Conservation (phyloP, 1,284 basidiomycete species). For the Chondrostereum purpureum region DNA sequence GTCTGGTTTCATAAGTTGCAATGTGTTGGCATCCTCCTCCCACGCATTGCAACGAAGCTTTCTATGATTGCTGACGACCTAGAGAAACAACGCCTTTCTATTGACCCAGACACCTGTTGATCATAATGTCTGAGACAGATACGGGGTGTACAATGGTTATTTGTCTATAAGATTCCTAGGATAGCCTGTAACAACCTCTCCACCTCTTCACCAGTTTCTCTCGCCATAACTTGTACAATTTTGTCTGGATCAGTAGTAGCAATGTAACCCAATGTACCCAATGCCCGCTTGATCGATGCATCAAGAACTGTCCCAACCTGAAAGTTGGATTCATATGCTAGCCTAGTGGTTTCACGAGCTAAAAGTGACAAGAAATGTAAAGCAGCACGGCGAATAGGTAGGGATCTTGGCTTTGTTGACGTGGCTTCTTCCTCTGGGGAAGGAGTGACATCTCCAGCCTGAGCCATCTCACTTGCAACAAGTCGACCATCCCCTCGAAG, state of each 20-base stretch:
- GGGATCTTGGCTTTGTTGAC: conserved; percentile 58
- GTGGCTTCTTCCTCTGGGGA: conserved; percentile 49
- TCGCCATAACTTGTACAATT: conserved; percentile 73
- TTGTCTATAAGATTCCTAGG: conserved; percentile 36
- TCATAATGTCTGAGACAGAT: conserved; percentile 77
- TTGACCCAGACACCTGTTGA: conserved; percentile 72
- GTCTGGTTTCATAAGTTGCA: conserved; percentile 1
- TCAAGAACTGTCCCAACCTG: conserved; percentile 24
- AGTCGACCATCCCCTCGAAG: conserved; percentile 63
- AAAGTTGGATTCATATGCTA: conserved; percentile 37
- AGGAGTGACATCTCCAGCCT: conserved; percentile 16
- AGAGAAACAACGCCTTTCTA: conserved; percentile 55
- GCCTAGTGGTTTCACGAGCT: conserved; percentile 44
- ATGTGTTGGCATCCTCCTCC: conserved; percentile 10
- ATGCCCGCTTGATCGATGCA: conserved; percentile 45
- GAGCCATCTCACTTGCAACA: conserved; percentile 67
- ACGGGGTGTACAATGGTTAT: conserved; percentile 65
- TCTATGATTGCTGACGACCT: conserved; percentile 30
- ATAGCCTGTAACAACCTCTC: conserved; percentile 43
- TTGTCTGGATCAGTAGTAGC: conserved; percentile 67
- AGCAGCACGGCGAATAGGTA: conserved; percentile 76
- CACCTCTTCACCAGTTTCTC: conserved; percentile 58
- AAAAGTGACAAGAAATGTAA: conserved; percentile 72
- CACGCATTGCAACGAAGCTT: conserved; percentile 6
- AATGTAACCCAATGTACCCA: conserved; percentile 65